Base-by-base conservation (phyloP, 2,329 filamentous ascomycete genomes). In the Fusarium burgessii region DNA sequence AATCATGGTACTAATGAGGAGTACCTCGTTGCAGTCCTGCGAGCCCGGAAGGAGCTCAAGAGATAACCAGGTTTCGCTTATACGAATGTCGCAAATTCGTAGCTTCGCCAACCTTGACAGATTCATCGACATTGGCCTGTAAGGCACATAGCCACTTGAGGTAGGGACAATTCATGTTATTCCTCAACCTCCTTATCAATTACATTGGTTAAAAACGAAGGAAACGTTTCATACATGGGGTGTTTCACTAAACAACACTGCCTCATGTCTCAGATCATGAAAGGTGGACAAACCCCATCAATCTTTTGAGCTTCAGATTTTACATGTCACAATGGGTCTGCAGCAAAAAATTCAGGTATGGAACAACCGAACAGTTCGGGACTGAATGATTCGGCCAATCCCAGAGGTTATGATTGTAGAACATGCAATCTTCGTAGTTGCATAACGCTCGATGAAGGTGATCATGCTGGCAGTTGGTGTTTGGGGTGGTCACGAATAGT, bases 191-290 rank as follows among this genome's bases (percentile, higher is more conserved):
- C 33, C 12, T 12, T 23, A 27, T 13, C 23, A 23, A n/a, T 18
- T 6, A 13, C 17, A 23, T 29, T 35, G 33, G 25, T 38, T 45
- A 11, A 18, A 23, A 66, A 33, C 42, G 50, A 3, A 36, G 25
- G 14, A 36, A 27, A 32, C 32, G 25, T 58, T 27, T 49, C 50
- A 43, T 32, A 65, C 61, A 49, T 67, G 23, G 27, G 45, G 47
- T 38, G 61, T 62, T 63, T 58, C 67, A 58, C 54, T 52, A 54
- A 58, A 17, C 18, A 59, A 65, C 62, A 65, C 62, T 45, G 62
- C 60, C 62, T 65, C 51, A 25, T 38, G 40, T 40, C 60, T 65
- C 60, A 58, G 40, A 58, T 41, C 42, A 66, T 54, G 45, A 43
- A 55, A 54, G 20, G 51, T 17, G n/a, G 29, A 59, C 27, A 29